Evolutionary conservation across 208 protist species (phyloP).

Genomic region (Crithidia bombi): DNA sequence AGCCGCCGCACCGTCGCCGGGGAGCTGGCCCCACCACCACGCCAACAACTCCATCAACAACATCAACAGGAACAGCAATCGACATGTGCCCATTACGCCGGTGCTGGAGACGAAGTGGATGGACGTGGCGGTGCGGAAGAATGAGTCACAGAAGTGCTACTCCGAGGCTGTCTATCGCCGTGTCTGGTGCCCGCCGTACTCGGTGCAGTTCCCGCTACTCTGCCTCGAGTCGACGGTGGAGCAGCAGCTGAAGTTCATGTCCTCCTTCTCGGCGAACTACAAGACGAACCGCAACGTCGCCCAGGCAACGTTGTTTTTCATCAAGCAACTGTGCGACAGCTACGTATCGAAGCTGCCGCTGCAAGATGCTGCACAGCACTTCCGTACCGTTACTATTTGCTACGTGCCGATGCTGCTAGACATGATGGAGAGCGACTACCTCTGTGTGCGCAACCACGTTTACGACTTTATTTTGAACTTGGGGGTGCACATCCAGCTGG

Average conservation of each 20-base stretch:
- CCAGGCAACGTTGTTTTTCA: slow-evolving; percentile 76
- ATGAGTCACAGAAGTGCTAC: slow-evolving; percentile 31
- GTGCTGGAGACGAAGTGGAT: slow-evolving; percentile 23
- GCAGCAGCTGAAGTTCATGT: slow-evolving; percentile 68
- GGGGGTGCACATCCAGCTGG: slow-evolving; percentile 82
- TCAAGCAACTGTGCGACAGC: slow-evolving; percentile 86
- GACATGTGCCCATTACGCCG: slow-evolving; percentile 10
- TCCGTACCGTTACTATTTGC: slow-evolving; percentile 81
- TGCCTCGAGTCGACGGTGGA: slow-evolving; percentile 67
- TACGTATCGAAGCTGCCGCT: slow-evolving; percentile 84
- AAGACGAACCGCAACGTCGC: slow-evolving; percentile 60
- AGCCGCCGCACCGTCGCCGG: not conserved
- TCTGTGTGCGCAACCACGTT: slow-evolving; percentile 87
- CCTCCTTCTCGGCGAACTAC: slow-evolving; percentile 77
- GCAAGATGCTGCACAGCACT: slow-evolving; percentile 62
- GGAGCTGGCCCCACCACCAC: not conserved
- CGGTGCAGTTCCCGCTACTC: slow-evolving; percentile 75
- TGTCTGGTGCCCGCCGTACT: slow-evolving; percentile 51
- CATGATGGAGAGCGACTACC: slow-evolving; percentile 87
- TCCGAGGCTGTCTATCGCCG: slow-evolving; percentile 34
- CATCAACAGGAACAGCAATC: slow-evolving; percentile 1
- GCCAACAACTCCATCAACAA: slow-evolving; percentile 1
- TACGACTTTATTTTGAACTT: slow-evolving; percentile 88
- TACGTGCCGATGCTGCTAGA: slow-evolving; percentile 79
- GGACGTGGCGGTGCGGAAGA: slow-evolving; percentile 29